phyloP scores from a whole-genome alignment of 1,139 yeast genomes.

The Scheffersomyces lignicola region DNA sequence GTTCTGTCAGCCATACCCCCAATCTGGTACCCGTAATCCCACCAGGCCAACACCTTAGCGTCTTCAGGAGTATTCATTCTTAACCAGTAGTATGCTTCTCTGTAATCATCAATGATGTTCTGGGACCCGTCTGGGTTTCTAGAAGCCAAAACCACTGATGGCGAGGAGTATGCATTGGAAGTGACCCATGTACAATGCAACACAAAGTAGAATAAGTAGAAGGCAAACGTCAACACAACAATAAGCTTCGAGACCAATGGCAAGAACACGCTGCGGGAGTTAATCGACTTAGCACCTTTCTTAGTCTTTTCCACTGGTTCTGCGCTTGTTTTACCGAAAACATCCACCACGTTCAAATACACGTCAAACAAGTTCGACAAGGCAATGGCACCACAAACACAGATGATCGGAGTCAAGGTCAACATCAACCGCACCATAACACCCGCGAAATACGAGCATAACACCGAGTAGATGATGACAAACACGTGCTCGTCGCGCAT shows the following conservation, averaged over 20 bases:
- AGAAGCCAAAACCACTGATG: constrained; percentile 93
- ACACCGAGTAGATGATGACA: constrained; percentile 83
- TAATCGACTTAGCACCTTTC: constrained; percentile 24
- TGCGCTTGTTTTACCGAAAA: constrained; percentile 20
- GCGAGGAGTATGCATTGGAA: constrained; percentile 92
- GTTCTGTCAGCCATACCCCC: constrained; percentile 99
- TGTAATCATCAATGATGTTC: constrained; percentile 88
- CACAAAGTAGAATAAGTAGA: constrained; percentile 80
- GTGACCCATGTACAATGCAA: constrained; percentile 98
- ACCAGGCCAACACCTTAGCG: constrained; percentile 97
- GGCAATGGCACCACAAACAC: constrained; percentile 88
- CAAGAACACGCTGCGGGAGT: neutral
- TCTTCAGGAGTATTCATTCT: constrained; percentile 98
- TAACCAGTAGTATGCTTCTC: constrained; percentile 99
- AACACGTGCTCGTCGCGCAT: constrained; percentile 90
- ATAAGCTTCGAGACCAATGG: constrained; percentile 51
- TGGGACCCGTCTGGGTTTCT: constrained; percentile 82
- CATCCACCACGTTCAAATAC: constrained; percentile 67
- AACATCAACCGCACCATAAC: constrained; percentile 99
- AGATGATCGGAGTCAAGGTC: constrained; percentile 92
- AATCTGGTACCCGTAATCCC: constrained; percentile 99
- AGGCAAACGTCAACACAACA: constrained; percentile 69
- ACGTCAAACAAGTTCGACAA: constrained; percentile 81
- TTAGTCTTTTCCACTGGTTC: constrained; percentile 11
- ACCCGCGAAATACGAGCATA: constrained; percentile 97